These are phyloP conservation scores for Halophytophthora batemanensis DNA, from an alignment of 352 stramenopile genomes.

Conservation along the genomic window DNA sequence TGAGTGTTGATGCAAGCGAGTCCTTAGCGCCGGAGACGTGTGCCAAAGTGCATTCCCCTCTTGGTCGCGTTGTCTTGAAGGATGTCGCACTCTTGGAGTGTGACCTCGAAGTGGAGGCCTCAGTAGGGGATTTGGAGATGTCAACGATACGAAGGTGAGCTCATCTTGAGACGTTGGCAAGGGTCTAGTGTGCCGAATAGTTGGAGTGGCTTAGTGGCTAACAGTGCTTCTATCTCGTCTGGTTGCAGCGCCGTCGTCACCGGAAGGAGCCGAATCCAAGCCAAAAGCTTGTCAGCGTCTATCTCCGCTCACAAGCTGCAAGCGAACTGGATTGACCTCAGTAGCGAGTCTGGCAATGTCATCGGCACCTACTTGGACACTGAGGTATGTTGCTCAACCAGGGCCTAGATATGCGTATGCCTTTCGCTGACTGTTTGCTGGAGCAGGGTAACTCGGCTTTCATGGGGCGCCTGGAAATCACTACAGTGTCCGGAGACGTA, in stretches of 20 bases:
- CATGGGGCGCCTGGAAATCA: slow-evolving; percentile 63
- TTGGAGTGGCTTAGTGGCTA: not conserved
- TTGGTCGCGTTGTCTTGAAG: slow-evolving; percentile 42
- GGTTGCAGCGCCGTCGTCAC: slow-evolving; percentile 33
- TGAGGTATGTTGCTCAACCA: slow-evolving; percentile 19
- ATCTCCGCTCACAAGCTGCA: slow-evolving; percentile 39
- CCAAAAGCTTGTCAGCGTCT: slow-evolving; percentile 41
- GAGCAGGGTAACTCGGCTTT: slow-evolving; percentile 59
- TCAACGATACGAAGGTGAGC: slow-evolving; percentile 38
- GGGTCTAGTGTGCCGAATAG: not conserved
- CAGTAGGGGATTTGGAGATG: slow-evolving; percentile 44
- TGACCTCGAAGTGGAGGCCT: slow-evolving; percentile 45
- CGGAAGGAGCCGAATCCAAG: slow-evolving; percentile 49
- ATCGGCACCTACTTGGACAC: slow-evolving; percentile 29
- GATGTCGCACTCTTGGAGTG: slow-evolving; percentile 53
- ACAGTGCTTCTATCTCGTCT: not conserved
- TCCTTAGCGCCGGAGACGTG: slow-evolving; percentile 24
- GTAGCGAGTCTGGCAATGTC: slow-evolving; percentile 44
- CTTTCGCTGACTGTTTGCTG: not conserved
- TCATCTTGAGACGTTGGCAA: not conserved
- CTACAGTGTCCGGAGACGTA: slow-evolving; percentile 54
- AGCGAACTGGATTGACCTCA: slow-evolving; percentile 61
- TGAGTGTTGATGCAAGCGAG: slow-evolving; percentile 37
- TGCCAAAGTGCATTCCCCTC: slow-evolving; percentile 33
- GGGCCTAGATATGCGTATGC: not conserved